Evolutionary conservation across 1,284 basidiomycete genomes (phyloP).

Genomic region (Apiotrichum sp.): DNA sequence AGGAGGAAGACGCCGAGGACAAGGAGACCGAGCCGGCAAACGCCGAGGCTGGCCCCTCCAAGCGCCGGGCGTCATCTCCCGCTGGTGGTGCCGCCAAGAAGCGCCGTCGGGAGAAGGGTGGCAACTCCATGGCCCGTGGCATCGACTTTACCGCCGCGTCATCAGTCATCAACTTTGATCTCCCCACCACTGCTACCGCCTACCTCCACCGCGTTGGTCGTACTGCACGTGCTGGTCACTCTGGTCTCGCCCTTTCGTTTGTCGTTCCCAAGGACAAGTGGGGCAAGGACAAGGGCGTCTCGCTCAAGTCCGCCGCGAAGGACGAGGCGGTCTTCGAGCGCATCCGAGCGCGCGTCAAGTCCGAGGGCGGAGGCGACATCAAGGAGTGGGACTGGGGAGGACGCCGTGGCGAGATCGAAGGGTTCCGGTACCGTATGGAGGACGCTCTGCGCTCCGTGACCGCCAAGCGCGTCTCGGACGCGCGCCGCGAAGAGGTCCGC

Average conservation of each 20-base stretch:
- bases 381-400: conserved; percentile 94
- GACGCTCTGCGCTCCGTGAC: conserved; percentile 90
- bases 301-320: conserved; percentile 57
- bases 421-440: conserved; percentile 98
- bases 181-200: conserved; percentile 77
- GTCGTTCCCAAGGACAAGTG: conserved; percentile 69
- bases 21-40: conserved; percentile 26
- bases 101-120: conserved; percentile 54
- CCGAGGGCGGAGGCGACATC: conserved; percentile 65
- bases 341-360: conserved; percentile 66
- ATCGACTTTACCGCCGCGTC: conserved; percentile 97
- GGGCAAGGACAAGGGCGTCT: conserved; percentile 61
- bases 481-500: conserved; percentile 89
- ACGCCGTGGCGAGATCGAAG: conserved; percentile 72
- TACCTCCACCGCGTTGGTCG: conserved; percentile 96
- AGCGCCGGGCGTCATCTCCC: conserved; percentile 36
- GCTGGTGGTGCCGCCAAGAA: conserved; percentile 13
- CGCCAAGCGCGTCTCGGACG: conserved; percentile 77
- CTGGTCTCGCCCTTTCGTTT: conserved; percentile 87
- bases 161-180: conserved; percentile 97
- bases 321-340: conserved; percentile 74
- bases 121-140: conserved; percentile 93
- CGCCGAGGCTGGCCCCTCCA: conserved; percentile 37
- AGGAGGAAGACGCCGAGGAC: conserved; percentile 46
- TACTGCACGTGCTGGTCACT: conserved; percentile 89